Evolutionary conservation across 2,329 filamentous ascomycete species (phyloP).

Genomic region (Fusarium keratoplasticum): DNA sequence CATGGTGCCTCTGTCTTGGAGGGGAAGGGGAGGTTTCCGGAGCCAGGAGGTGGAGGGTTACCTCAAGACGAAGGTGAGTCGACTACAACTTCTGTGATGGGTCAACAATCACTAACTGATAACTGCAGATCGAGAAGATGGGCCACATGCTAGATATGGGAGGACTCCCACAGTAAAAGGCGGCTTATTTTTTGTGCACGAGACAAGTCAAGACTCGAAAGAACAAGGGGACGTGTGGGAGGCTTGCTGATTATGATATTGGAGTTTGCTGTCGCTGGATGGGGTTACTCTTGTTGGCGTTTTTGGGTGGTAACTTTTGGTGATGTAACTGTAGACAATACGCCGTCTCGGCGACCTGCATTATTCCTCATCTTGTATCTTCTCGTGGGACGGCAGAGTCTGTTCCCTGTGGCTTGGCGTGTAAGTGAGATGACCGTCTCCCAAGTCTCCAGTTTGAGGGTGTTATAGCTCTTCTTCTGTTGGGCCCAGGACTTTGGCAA

Average conservation of each 20-base stretch:
- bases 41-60: slow-evolving; percentile 94
- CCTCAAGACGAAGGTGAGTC: slow-evolving; percentile 87
- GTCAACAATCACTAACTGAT: slow-evolving; percentile 31
- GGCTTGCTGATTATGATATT: slow-evolving; percentile 17
- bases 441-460: neutral
- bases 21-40: slow-evolving; percentile 82
- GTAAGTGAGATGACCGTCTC: neutral
- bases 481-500: neutral
- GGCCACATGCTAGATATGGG: slow-evolving; percentile 79
- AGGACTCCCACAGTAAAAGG: slow-evolving; percentile 30
- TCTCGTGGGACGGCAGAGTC: neutral
- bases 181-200: neutral
- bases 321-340: slow-evolving; percentile 39
- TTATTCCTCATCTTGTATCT: slow-evolving; percentile 14
- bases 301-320: slow-evolving; percentile 30
- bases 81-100: too few species aligned
- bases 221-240: neutral
- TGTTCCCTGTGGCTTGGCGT: neutral
- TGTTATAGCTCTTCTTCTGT: neutral
- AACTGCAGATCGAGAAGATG: slow-evolving; percentile 82
- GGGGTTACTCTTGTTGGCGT: slow-evolving; percentile 38
- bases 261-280: slow-evolving; percentile 38
- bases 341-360: neutral
- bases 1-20: slow-evolving; percentile 97
- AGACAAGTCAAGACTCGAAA: neutral